These are phyloP conservation scores for Basipetospora sp. DNA, from an alignment of 2,329 filamentous ascomycete genomes.

Conservation along the genomic window DNA sequence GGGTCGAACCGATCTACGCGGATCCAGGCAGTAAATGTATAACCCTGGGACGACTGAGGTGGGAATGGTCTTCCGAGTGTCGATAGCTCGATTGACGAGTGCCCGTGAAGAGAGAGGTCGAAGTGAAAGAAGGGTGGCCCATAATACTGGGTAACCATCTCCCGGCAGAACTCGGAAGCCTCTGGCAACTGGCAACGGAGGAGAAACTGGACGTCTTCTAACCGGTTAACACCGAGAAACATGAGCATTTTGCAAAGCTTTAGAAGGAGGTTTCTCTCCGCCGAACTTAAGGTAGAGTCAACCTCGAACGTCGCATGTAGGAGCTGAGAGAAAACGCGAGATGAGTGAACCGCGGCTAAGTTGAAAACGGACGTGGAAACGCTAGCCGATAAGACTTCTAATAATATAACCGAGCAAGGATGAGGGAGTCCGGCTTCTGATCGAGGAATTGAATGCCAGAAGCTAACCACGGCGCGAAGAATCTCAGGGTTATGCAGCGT, in stretches of 20 bases:
- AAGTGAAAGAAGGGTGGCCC: conserved; percentile 83
- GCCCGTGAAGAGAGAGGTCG: conserved; percentile 75
- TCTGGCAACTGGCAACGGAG: conserved; percentile 35
- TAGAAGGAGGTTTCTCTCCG: conserved; percentile 46
- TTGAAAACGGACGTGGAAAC: conserved; percentile 52
- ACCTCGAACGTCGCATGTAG: conserved; percentile 45
- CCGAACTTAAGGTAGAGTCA: conserved; percentile 33
- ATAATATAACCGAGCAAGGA: conserved; percentile 46
- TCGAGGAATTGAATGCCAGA: conserved; percentile 49
- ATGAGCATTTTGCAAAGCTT: conserved; percentile 56
- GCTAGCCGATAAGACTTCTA: conserved; percentile 46
- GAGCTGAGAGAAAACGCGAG: conserved; percentile 53
- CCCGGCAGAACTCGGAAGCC: conserved; percentile 55
- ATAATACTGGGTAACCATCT: conserved; percentile 58
- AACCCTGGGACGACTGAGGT: conserved; percentile 63
- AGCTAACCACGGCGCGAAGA: conserved; percentile 44
- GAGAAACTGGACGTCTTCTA: conserved; percentile 73
- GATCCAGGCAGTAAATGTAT: conserved; percentile 82
- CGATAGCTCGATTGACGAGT: conserved; percentile 77
- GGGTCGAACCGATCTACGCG: conserved; percentile 76
- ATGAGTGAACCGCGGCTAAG: conserved; percentile 54
- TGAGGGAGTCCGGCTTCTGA: conserved; percentile 28
- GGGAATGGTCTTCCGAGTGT: conserved; percentile 78
- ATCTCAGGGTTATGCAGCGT: conserved; percentile 48
- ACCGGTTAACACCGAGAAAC: conserved; percentile 58